Conservation (phyloP, 23 red algal species). For the Chondrus crispus region DNA sequence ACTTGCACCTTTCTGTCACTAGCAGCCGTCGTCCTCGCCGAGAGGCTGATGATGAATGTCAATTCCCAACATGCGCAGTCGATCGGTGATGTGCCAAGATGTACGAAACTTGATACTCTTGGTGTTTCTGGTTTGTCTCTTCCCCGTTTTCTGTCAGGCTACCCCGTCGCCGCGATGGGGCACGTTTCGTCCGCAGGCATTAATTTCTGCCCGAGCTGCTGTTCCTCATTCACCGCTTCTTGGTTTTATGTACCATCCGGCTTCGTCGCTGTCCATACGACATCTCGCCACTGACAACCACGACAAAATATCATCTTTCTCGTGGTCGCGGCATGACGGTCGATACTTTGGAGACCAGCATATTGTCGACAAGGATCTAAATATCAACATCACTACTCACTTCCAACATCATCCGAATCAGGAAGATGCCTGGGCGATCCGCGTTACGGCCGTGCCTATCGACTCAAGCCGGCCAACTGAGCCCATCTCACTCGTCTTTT, state of each 20-base stretch:
- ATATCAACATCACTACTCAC: conserved; percentile 11
- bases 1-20: no score
- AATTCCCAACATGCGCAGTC: no score
- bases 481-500: conserved; percentile 62
- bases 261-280: conserved; percentile 38
- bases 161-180: conserved; percentile 54
- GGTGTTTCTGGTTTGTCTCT: no score
- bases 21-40: no score
- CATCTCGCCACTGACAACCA: conserved; percentile 45
- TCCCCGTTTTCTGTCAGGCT: neutral
- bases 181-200: conserved; percentile 60
- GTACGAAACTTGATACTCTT: no score
- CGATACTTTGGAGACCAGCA: conserved; percentile 39
- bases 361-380: conserved; percentile 37
- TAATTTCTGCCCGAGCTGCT: conserved; percentile 50
- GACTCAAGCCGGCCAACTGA: neutral
- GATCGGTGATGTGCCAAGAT: no score
- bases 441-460: conserved; percentile 27
- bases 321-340: conserved; percentile 67
- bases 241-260: conserved; percentile 67
- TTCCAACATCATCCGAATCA: conserved; percentile 31
- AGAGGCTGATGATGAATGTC: no score
- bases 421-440: conserved; percentile 32
- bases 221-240: conserved; percentile 68
- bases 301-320: conserved; percentile 28